Conservation (phyloP, 305 asterid genomes). For the Solanum hybrid region DNA sequence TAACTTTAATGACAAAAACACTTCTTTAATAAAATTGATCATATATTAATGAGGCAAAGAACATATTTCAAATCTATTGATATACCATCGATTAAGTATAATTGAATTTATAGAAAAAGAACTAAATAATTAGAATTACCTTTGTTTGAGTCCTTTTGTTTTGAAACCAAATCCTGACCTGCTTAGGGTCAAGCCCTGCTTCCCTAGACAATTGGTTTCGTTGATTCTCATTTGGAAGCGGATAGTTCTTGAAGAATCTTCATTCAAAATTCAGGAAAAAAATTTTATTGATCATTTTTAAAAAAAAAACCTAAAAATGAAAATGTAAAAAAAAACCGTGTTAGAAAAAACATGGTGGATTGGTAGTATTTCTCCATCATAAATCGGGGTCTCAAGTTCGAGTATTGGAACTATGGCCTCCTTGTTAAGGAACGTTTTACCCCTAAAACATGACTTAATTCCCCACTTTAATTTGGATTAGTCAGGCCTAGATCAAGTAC, state of each 20-base stretch:
- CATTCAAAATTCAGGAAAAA: not conserved
- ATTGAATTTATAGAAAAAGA: not conserved
- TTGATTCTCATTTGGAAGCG: constrained; percentile 56
- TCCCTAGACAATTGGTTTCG: constrained; percentile 43
- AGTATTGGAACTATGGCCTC: not conserved
- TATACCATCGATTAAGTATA: not conserved
- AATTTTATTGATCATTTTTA: not conserved
- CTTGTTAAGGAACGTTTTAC: not conserved
- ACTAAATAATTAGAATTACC: constrained; percentile 25
- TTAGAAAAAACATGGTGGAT: not conserved
- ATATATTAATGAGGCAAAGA: too few relatives aligned
- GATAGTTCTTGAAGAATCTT: constrained; percentile 55
- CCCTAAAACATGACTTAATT: not conserved
- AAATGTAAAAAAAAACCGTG: not conserved
- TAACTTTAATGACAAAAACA: too few relatives aligned
- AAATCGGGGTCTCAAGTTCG: not conserved
- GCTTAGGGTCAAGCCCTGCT: constrained; percentile 48
- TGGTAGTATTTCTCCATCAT: too few relatives aligned
- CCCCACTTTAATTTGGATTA: too few relatives aligned
- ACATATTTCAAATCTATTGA: too few relatives aligned
- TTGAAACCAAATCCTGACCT: constrained; percentile 78
- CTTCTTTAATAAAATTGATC: too few relatives aligned
- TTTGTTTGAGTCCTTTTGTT: constrained; percentile 63
- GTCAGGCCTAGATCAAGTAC: not conserved
- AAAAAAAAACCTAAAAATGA: not conserved